Evolutionary conservation across 2,329 filamentous ascomycete genomes (phyloP).

Genomic region (Ambrosiella xylebori): DNA sequence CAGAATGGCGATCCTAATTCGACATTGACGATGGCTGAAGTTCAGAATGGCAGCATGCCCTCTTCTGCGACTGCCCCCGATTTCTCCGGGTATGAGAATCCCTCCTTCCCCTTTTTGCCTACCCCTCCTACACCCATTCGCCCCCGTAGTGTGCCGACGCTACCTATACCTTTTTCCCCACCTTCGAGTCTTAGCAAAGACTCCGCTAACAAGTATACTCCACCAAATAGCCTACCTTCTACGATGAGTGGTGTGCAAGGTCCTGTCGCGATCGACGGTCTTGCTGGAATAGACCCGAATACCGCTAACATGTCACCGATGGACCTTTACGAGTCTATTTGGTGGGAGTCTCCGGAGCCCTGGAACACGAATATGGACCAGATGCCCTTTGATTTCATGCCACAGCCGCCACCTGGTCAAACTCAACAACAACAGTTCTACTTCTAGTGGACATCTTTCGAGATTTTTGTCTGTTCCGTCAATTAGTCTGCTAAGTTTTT

Average conservation of each 20-base stretch:
- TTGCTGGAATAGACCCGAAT: conserved; percentile 32
- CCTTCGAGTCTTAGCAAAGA: conserved; percentile 6
- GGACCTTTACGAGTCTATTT: conserved; percentile 52
- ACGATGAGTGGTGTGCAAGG: conserved; percentile 10
- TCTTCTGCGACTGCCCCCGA: conserved; percentile 22
- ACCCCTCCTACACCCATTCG: background rate
- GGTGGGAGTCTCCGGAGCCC: conserved; percentile 45
- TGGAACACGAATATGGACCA: conserved; percentile 39
- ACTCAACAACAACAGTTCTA: conserved; percentile 40
- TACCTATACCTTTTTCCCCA: background rate
- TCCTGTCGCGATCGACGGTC: conserved; percentile 25
- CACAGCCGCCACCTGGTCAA: conserved; percentile 41
- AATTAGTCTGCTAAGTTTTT: background rate
- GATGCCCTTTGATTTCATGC: conserved; percentile 44
- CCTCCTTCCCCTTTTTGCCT: conserved; percentile 1
- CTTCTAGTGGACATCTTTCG: conserved; percentile 23
- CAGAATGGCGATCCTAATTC: conserved; percentile 42
- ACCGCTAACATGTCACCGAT: conserved; percentile 46
- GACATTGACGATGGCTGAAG: conserved; percentile 45
- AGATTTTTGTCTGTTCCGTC: background rate
- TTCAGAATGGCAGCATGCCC: conserved; percentile 37
- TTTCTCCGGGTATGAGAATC: conserved; percentile 23
- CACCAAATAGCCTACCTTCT: conserved; percentile 9
- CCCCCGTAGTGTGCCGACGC: background rate
- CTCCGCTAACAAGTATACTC: conserved; percentile 9